Percentiles rank a stretch among this genome's conserved stretches.
Evolutionary conservation across 345 rosid genomes (phyloP).

Genomic region (Iberis pinnata): DNA sequence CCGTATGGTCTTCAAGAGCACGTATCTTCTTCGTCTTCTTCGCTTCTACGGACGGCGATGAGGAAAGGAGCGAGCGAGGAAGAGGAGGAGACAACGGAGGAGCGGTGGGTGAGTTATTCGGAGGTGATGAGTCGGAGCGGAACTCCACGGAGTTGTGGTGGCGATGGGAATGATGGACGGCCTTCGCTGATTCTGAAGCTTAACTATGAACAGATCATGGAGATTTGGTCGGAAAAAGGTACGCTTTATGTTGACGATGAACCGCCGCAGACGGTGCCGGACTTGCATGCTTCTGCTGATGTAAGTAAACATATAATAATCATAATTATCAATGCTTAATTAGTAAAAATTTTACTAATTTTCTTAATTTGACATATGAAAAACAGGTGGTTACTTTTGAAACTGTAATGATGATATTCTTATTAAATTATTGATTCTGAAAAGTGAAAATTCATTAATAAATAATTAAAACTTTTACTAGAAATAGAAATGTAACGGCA

Average conservation of each 20-base stretch:
- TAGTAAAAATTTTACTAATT: not conserved
- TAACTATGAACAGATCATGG: constrained; percentile 69
- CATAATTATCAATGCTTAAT: no score
- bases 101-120: constrained; percentile 79
- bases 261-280: constrained; percentile 78
- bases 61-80: constrained; percentile 51
- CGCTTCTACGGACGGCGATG: constrained; percentile 62
- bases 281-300: constrained; percentile 36
- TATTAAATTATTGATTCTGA: no score
- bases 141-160: constrained; percentile 19
- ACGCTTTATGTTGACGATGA: constrained; percentile 49
- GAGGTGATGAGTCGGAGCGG: constrained; percentile 45
- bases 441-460: no score
- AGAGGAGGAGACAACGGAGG: constrained; percentile 67
- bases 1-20: constrained; percentile 24
- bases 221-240: constrained; percentile 82
- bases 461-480: no score
- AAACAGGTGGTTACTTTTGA: constrained; percentile 12
- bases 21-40: constrained; percentile 25
- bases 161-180: constrained; percentile 21
- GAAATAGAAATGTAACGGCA: no score
- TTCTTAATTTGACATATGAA: no score
- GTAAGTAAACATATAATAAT: constrained; percentile 39
- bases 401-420: no score
- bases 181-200: constrained; percentile 58